These are phyloP conservation scores for Pythium folliculosum DNA, from an alignment of 352 stramenopile genomes.

Conservation along the genomic window DNA sequence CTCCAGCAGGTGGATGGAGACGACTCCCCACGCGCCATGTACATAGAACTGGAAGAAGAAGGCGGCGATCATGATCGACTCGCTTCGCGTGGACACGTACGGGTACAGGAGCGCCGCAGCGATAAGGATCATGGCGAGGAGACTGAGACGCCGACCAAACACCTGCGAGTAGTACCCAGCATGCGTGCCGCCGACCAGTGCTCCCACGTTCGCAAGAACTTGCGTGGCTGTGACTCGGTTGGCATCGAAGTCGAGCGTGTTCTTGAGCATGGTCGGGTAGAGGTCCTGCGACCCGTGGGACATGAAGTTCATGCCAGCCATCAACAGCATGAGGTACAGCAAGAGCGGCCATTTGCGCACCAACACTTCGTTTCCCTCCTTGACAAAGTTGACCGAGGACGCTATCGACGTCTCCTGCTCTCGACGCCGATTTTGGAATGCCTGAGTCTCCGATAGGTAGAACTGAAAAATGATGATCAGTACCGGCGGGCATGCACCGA, in stretches of 20 bases:
- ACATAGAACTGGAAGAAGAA: slow-evolving; percentile 60
- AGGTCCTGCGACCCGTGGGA: slow-evolving; percentile 47
- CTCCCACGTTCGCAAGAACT: slow-evolving; percentile 51
- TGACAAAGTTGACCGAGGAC: slow-evolving; percentile 32
- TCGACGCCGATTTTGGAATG: slow-evolving; percentile 19
- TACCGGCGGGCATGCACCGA: slow-evolving; percentile 41
- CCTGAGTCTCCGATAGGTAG: slow-evolving; percentile 30
- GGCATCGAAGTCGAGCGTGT: slow-evolving; percentile 48
- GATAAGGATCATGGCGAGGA: slow-evolving; percentile 37
- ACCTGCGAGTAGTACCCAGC: slow-evolving; percentile 62
- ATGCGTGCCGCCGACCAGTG: slow-evolving; percentile 44
- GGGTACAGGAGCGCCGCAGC: slow-evolving; percentile 46
- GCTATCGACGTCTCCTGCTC: slow-evolving; percentile 13
- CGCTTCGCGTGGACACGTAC: slow-evolving; percentile 40
- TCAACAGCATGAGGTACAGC: slow-evolving; percentile 49
- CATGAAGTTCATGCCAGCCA: slow-evolving; percentile 56
- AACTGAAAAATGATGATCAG: slow-evolving; percentile 50
- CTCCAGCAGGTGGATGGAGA: slow-evolving; percentile 62
- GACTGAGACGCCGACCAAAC: slow-evolving; percentile 48
- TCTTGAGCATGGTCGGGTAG: slow-evolving; percentile 58
- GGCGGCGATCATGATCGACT: slow-evolving; percentile 34
- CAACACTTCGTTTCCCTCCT: slow-evolving; percentile 43
- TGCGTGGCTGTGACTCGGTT: slow-evolving; percentile 56
- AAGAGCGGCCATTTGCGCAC: slow-evolving; percentile 46
- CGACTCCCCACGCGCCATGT: slow-evolving; percentile 56